Evolutionary conservation across 768 basidiomycete genomes (phyloP).

Genomic region (Lactifluus subvellereus): DNA sequence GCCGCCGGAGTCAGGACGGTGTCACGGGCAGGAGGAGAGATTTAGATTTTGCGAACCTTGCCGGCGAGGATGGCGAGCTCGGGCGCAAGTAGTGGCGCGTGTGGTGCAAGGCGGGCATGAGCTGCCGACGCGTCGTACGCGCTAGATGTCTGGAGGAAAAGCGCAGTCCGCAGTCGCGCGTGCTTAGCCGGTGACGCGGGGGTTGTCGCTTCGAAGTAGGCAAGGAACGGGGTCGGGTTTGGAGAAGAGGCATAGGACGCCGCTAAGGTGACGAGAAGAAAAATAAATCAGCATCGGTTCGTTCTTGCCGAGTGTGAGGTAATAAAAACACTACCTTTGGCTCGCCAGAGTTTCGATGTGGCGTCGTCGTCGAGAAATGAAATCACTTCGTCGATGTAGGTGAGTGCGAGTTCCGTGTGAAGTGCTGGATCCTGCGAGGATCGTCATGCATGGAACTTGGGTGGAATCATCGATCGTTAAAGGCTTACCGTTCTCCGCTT

Average conservation of each 20-base stretch:
- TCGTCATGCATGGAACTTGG: neutral
- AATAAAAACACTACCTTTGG: slow-evolving; percentile 16
- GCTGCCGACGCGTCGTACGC: slow-evolving; percentile 54
- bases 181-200: slow-evolving; percentile 73
- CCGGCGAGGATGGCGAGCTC: slow-evolving; percentile 77
- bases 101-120: slow-evolving; percentile 39
- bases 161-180: slow-evolving; percentile 62
- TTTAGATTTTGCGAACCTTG: slow-evolving; percentile 43
- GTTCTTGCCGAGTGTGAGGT: neutral
- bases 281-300: neutral
- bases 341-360: slow-evolving; percentile 21
- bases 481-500: slow-evolving; percentile 51
- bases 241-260: slow-evolving; percentile 29
- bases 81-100: slow-evolving; percentile 52
- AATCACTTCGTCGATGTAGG: slow-evolving; percentile 13
- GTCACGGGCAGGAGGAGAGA: neutral
- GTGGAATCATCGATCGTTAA: neutral
- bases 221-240: slow-evolving; percentile 45
- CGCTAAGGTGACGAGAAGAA: slow-evolving; percentile 20
- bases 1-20: neutral
- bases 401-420: slow-evolving; percentile 49
- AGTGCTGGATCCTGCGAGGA: slow-evolving; percentile 48
- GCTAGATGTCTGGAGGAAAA: slow-evolving; percentile 75
- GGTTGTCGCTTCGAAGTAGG: slow-evolving; percentile 78
- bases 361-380: slow-evolving; percentile 27